Base-by-base conservation (phyloP, 257 asterid genomes). In the Thymus quinquecostatus region DNA sequence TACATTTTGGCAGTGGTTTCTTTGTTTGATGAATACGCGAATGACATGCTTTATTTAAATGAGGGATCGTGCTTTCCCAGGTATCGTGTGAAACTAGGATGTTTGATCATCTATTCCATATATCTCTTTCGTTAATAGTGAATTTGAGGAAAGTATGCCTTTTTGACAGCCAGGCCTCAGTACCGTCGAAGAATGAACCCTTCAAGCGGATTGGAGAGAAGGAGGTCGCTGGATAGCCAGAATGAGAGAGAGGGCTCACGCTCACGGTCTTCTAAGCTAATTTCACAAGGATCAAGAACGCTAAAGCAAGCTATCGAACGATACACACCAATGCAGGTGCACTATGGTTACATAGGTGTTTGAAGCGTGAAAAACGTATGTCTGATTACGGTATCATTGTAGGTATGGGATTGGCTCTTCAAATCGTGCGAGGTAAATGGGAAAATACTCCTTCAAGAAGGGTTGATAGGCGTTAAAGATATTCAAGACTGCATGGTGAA, bases 341-440 rank as follows among this genome's bases (percentile, higher is more conserved):
- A 56, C 1, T 51, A 32, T 34, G 27, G 8, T 5, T 28, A 36
- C 28, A n/a, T 32, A 10, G 47, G 33, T 32, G 29, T 33, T 58
- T 6, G 43, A 38, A 43, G 8, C 10, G 32, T 51, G 43, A n/a
- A 60, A 60, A 77, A 30, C 68, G 33, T 4, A 69, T 78, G 43
- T 21, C 63, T 61, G 59, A 71, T 45, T 51, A 9, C 9, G 29
- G 54, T 28, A 48, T 8, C 53, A 66, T 44, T 64, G 30, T 66
- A 89, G 97, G 92, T 90, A 6, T 92, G 97, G 98, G 95, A 86
- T 78, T 88, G 95, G 95, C 92, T 92, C 74, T 92, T 90, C 78
- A 87, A 81, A 71, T 87, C 97, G 5, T 90, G 97, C 8, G 97
- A 90, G 78, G 74, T 74, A 29, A 84, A 90, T 33, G 95, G 97